A percentile compares a stretch with the other conserved stretches of the same genome.
These are phyloP conservation scores for Rhododendron molle DNA, from an alignment of 148 eudicot species.

Conservation along the genomic window DNA sequence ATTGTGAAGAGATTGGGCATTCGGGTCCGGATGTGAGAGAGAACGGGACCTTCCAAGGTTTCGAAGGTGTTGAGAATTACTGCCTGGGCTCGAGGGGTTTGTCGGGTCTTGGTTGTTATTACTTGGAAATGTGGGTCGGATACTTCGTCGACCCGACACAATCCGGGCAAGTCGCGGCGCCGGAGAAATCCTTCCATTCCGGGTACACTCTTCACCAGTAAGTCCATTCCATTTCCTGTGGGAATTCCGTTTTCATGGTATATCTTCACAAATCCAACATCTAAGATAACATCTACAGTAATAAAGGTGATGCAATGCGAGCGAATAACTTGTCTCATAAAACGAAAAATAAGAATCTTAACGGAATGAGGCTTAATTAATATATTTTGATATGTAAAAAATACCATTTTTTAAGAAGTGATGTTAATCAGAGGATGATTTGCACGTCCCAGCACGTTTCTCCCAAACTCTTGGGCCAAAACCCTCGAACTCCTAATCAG, in stretches of 20 bases:
- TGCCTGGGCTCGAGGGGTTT: constrained; percentile 3
- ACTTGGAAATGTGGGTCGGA: neutral
- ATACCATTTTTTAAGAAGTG: too few relatives aligned
- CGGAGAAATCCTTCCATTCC: constrained; percentile 21
- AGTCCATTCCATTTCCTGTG: constrained; percentile 21
- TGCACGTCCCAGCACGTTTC: too few relatives aligned
- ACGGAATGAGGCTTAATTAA: too few relatives aligned
- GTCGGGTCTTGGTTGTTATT: neutral
- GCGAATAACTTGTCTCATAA: too few relatives aligned
- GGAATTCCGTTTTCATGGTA: neutral
- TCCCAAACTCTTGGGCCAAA: too few relatives aligned
- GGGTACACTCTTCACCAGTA: neutral
- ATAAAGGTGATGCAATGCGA: too few relatives aligned
- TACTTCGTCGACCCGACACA: neutral
- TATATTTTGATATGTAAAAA: too few relatives aligned
- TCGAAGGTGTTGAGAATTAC: constrained; percentile 26
- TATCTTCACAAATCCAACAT: too few relatives aligned
- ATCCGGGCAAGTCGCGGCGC: constrained; percentile 16
- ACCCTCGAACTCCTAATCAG: too few relatives aligned
- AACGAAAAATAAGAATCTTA: too few relatives aligned
- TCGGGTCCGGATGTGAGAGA: constrained; percentile 7
- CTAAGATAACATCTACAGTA: too few relatives aligned
- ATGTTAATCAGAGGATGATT: too few relatives aligned
- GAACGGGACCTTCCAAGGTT: constrained; percentile 11
- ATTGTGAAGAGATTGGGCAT: constrained; percentile 20